Evolutionary conservation across 1,284 basidiomycete genomes (phyloP), one percentile per base, ranked within the genome.

Genomic region (Leucoagaricus sp.): DNA sequence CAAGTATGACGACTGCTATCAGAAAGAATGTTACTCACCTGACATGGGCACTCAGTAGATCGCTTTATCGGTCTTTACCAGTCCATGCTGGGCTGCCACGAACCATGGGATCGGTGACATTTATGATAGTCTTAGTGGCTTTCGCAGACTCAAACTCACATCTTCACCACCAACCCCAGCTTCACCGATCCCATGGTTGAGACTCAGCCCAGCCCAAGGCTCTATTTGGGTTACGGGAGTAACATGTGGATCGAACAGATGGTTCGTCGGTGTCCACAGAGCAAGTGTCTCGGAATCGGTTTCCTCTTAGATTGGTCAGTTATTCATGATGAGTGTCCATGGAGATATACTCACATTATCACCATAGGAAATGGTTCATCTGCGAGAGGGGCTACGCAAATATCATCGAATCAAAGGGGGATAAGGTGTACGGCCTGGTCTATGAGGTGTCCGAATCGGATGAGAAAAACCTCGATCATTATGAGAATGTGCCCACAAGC

Each of bases 161-260:
- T 28, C 36, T n/a, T 38, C 36, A n/a, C 36, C 36, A 38, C 36
- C 17, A n/a, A 38, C 6, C 36, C 12, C 36, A 21, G 4, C 25
- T 25, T 2, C 19, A 13, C 6, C 13, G 4, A 38, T 15, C 12
- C 36, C 4, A 38, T 38, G 36, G 12, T 13, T n/a, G 13, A 38
- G 15, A 38, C 13, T 13, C 36, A 38, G 15, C 36, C 8, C 17
- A 10, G 36, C 66, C 1, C n/a, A n/a, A n/a, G n/a, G n/a, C 42
- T 73, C 9, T 79, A 79, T 62, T 79, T 79, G 60, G 77, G 70
- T 44, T 81, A 79, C 62, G 78, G 79, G 6, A 76, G 74, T 63
- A 80, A 81, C 53, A 60, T 80, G 13, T 80, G 77, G 75, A 65
- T 71, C 29, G 72, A 78, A 33, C 78, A 80, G 61, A 80, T 80